Conservation (phyloP, 1,139 yeast species). For the Sugiyamaella sp. region DNA sequence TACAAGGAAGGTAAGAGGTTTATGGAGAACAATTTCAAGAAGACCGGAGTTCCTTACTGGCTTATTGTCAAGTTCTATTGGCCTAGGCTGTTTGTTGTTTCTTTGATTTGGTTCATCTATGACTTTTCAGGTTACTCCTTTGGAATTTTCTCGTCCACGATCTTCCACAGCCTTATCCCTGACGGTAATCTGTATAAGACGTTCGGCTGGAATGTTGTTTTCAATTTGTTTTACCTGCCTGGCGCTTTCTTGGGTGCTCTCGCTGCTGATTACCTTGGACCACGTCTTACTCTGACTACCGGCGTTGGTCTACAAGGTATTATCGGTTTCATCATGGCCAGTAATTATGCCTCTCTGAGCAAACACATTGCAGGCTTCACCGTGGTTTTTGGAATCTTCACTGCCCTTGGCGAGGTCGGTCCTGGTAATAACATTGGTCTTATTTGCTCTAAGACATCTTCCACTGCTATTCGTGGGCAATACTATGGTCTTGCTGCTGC, state of each 20-base stretch:
- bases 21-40: conserved; percentile 68
- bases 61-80: conserved; percentile 78
- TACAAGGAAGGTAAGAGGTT: conserved; percentile 75
- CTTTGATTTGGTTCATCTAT: conserved; percentile 87
- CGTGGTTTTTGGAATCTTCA: conserved; percentile 84
- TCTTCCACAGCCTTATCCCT: conserved; percentile 62
- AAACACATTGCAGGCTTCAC: conserved; percentile 74
- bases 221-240: conserved; percentile 85
- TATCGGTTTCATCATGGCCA: conserved; percentile 88
- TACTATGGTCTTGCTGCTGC: conserved; percentile 94
- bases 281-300: conserved; percentile 69
- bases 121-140: conserved; percentile 88
- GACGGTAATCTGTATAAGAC: conserved; percentile 62
- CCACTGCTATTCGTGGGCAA: conserved; percentile 88
- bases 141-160: conserved; percentile 76
- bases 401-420: conserved; percentile 88
- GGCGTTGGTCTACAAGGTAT: conserved; percentile 77
- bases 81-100: conserved; percentile 71
- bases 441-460: conserved; percentile 81
- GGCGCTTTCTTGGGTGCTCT: conserved; percentile 86
- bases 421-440: conserved; percentile 93
- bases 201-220: conserved; percentile 92
- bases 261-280: conserved; percentile 82
- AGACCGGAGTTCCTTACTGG: conserved; percentile 65
- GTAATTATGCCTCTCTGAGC: conserved; percentile 57